Evolutionary conservation across 1,284 basidiomycete genomes (phyloP), one percentile per base, ranked within the genome.

Genomic region (Wolfiporia cocos): DNA sequence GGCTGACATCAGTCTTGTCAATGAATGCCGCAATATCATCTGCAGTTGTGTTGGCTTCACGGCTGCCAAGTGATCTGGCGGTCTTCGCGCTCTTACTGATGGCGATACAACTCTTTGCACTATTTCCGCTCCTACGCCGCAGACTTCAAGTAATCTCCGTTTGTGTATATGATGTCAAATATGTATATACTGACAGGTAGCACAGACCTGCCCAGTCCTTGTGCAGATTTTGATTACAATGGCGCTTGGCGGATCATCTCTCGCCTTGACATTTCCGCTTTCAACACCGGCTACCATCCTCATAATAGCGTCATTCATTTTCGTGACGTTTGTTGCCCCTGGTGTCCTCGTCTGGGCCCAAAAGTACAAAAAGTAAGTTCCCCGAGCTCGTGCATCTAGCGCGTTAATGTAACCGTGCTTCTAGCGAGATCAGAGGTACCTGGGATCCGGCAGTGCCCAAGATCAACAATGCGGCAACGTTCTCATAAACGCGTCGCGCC

Each of bases 21-120:
- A 86, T 95, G 69, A 98, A 97, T 51, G 94, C 94, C 18, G 92
- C 92, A 23, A 84, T 98, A 43, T 94, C 89, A 26, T 91, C 92
- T 4, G 92, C 89, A 12, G 90, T 97, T 33, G 94, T 99, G 26
- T 73, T 99, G 41, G 93, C 93, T 21, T 97, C 93, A 20, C 82
- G 96, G 43, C 71, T 99, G 24, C 68, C 78, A 19, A 81, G 86
- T 47, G 89, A 94, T 58, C 64, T 85, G 29, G 81, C 91, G 31
- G 94, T 97, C 15, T 99, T 98, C 61, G 85, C 90, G 19, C 74
- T 99, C 36, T 78, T 94, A 54, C 70, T 96, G 37, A 87, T 94
- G 60, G 82, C 93, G 28, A 81, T 94, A 36, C 78, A 89, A 52
- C 67, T 84, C 18, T 95, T 96, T 64, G 86, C 88, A 10, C 70